A percentile compares a stretch with the other conserved stretches of the same genome.
Evolutionary conservation across 176 grass and related monocot genomes (phyloP).

Genomic region (Aegilops speltoides): DNA sequence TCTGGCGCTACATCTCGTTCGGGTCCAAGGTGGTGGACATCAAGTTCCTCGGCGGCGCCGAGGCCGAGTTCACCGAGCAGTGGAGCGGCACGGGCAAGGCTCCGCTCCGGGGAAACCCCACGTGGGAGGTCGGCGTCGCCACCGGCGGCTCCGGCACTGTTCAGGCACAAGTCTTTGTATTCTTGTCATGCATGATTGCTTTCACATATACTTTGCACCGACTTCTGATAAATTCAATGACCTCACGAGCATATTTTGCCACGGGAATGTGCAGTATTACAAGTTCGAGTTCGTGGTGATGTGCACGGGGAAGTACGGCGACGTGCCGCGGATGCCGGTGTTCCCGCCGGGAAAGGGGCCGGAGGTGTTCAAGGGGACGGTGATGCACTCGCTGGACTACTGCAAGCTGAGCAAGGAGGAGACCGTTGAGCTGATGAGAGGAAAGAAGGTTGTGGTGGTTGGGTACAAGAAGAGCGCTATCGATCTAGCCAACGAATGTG

Average conservation of each 20-base stretch:
- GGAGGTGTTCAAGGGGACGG: constrained; percentile 70
- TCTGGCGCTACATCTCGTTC: constrained; percentile 69
- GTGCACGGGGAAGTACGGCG: constrained; percentile 97
- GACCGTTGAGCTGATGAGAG: constrained; percentile 64
- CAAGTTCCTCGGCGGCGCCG: constrained; percentile 53
- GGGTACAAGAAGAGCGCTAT: constrained; percentile 99
- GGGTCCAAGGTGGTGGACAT: constrained; percentile 76
- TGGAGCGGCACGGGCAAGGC: constrained; percentile 58
- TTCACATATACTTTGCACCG: neutral
- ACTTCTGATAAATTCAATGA: neutral
- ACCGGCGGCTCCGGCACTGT: constrained; percentile 27
- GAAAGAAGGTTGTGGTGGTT: constrained; percentile 87
- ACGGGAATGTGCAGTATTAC: constrained; percentile 40
- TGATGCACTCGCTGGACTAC: constrained; percentile 89
- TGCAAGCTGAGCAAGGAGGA: constrained; percentile 79
- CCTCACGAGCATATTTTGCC: no score
- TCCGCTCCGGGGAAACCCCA: constrained; percentile 47
- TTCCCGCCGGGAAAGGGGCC: constrained; percentile 61
- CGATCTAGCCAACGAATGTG: constrained; percentile 83
- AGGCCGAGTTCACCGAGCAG: constrained; percentile 43
- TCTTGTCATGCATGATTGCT: neutral
- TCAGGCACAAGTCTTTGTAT: constrained; percentile 33
- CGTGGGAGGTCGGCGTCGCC: constrained; percentile 88
- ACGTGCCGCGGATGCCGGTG: constrained; percentile 69
- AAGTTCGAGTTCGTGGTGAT: constrained; percentile 96